A percentile compares a stretch with the other conserved stretches of the same genome.
These are phyloP conservation scores for Carex littledalei DNA, from an alignment of 176 grass and related monocot genomes.

Conservation along the genomic window DNA sequence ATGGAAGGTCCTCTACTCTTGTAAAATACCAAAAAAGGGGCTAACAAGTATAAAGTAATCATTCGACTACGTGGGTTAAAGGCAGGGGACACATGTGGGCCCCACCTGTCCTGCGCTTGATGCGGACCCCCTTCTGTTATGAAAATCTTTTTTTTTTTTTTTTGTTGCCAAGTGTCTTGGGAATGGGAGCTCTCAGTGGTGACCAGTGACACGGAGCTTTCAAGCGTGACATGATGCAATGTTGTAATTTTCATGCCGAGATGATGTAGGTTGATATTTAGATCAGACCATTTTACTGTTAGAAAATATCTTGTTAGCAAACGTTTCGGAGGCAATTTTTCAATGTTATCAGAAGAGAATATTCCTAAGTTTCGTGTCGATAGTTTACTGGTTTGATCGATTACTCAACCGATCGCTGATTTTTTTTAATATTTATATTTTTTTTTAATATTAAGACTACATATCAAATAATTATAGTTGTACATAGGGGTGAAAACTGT, in stretches of 20 bases:
- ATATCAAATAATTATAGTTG: no score
- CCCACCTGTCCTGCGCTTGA: background rate
- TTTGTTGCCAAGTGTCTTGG: background rate
- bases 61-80: background rate
- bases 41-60: background rate
- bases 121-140: background rate
- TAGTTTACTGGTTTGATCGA: no score
- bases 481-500: no score
- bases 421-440: no score
- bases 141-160: background rate
- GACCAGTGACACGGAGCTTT: background rate
- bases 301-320: no score
- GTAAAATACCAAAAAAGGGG: conserved; percentile 1
- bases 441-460: no score
- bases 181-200: background rate
- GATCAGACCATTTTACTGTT: no score
- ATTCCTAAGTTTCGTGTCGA: no score
- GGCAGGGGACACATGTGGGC: background rate
- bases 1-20: background rate
- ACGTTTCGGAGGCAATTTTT: no score
- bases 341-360: no score
- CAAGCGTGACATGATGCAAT: background rate
- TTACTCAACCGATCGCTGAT: no score
- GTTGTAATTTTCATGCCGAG: background rate
- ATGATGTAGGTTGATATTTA: background rate